Base-by-base conservation (phyloP, 208 protist species). In the Leptomonas seymouri region DNA sequence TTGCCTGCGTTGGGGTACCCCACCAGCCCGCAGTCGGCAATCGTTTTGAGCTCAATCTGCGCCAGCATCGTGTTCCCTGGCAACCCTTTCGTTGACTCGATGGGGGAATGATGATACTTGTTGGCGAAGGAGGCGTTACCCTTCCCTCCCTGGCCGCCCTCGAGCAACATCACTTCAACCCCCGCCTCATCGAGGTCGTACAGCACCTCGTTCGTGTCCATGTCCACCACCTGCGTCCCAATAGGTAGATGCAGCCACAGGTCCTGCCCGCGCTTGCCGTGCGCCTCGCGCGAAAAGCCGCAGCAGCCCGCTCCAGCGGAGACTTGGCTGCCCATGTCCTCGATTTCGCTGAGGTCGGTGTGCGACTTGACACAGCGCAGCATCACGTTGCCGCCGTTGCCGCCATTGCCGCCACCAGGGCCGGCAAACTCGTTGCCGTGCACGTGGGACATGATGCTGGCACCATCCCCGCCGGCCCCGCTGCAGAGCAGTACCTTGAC, bases 1-100 rank as follows among this genome's bases (percentile, higher is more conserved):
- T 98, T 98, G 8, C 95, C 95, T 6, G 92, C 90, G 55, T 98
- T 98, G 0, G 95, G 93, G 76, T 93, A 97, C 11, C 95, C 95
- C 27, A 98, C 80, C 30, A 98, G 78, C 11, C 90, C 91, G 53
- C 95, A 93, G 75, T 98, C 94, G 11, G 93, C 95, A 57, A 98
- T 89, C 0, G 82, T 88, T 67, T 97, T 97, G 7, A 98, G 82
- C 69, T 97, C 91, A 36, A 98, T 85, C 58, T 93, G 84, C 14
- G 87, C 88, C 18, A 97, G 76, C 89, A 96, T 93, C 5, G 89
- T 94, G 75, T 95, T 95, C 21, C 94, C 94, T 0, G 91, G 90
- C n/a, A 96, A 82, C 7, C 94, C 94, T 11, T 87, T 90, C 8
- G 91, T 96, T 14, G 90, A 94, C 80, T 97, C 86, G 12, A 90